These are phyloP conservation scores for Taphrina flavorubra DNA, from an alignment of 1,139 yeast genomes.

Conservation along the genomic window DNA sequence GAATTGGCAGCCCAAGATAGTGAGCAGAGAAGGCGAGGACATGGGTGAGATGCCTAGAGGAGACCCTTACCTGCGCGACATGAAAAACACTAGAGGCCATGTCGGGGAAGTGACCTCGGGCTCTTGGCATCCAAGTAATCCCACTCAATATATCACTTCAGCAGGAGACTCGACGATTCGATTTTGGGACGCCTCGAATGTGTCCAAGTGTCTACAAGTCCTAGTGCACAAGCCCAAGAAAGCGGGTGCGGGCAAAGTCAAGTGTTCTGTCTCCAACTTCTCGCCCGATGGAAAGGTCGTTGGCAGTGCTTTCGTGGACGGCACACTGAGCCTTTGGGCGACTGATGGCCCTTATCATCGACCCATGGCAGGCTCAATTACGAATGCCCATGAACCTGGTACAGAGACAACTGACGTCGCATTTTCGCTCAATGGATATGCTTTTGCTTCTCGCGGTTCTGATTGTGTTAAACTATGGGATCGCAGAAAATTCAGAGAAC, in stretches of 20 bases:
- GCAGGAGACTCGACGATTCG: slow-evolving; percentile 53
- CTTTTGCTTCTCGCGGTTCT: slow-evolving; percentile 49
- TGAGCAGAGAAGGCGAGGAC: slow-evolving; percentile 44
- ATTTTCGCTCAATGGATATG: slow-evolving; percentile 45
- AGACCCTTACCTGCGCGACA: slow-evolving; percentile 54
- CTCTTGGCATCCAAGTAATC: slow-evolving; percentile 50
- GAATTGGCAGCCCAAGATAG: slow-evolving; percentile 48
- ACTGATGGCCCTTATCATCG: slow-evolving; percentile 49
- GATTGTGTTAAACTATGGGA: slow-evolving; percentile 54
- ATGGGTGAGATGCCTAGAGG: slow-evolving; percentile 51
- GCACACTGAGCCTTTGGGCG: slow-evolving; percentile 51
- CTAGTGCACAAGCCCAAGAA: slow-evolving; percentile 48
- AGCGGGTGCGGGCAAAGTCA: slow-evolving; percentile 47
- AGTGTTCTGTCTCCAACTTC: slow-evolving; percentile 48
- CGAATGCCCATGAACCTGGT: slow-evolving; percentile 48
- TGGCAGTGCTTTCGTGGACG: slow-evolving; percentile 49
- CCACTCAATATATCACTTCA: slow-evolving; percentile 49
- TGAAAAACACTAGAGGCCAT: slow-evolving; percentile 54
- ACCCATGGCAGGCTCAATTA: slow-evolving; percentile 48
- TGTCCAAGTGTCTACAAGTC: slow-evolving; percentile 49
- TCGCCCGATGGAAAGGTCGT: slow-evolving; percentile 47
- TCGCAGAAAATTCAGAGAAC: slow-evolving; percentile 50
- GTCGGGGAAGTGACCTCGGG: slow-evolving; percentile 51
- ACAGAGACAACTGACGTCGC: slow-evolving; percentile 47
- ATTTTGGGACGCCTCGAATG: slow-evolving; percentile 51